Evolutionary conservation across 2,329 filamentous ascomycete genomes (phyloP).

Genomic region (Aspergillus melleus): DNA sequence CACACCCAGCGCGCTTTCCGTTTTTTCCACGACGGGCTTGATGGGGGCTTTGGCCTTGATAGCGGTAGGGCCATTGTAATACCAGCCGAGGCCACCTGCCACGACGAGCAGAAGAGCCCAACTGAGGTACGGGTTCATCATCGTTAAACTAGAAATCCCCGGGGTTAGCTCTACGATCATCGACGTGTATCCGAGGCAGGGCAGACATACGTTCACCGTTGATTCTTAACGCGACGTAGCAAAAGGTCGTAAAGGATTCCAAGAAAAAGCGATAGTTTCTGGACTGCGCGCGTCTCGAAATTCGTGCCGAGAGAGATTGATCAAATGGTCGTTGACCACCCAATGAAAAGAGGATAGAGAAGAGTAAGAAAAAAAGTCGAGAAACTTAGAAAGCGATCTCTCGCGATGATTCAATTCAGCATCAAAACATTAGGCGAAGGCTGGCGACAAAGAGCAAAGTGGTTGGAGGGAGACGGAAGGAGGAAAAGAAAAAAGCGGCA

Average conservation of each 20-base stretch:
- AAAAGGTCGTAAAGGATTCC: slow-evolving; percentile 8
- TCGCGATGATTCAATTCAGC: slow-evolving; percentile 13
- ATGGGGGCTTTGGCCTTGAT: slow-evolving; percentile 30
- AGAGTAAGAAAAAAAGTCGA: not conserved
- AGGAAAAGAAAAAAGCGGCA: slow-evolving; percentile 11
- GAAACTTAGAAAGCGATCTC: slow-evolving; percentile 13
- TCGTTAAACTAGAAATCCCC: slow-evolving; percentile 22
- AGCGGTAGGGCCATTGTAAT: slow-evolving; percentile 38
- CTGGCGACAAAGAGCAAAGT: slow-evolving; percentile 10
- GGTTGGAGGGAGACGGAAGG: not conserved
- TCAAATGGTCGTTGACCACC: not conserved
- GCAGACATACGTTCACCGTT: slow-evolving; percentile 9
- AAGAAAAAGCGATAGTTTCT: not conserved
- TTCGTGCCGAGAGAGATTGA: not conserved
- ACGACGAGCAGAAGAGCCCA: slow-evolving; percentile 47
- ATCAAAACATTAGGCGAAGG: slow-evolving; percentile 12
- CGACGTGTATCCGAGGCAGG: not conserved
- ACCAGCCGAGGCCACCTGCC: slow-evolving; percentile 42
- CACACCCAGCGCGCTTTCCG: slow-evolving; percentile 29
- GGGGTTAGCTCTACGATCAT: slow-evolving; percentile 3
- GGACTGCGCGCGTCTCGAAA: not conserved
- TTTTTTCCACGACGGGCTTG: slow-evolving; percentile 36
- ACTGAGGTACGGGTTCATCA: slow-evolving; percentile 46
- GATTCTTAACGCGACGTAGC: slow-evolving; percentile 10
- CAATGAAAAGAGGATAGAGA: not conserved